phyloP scores from a whole-genome alignment of 345 rosid species.

The Capsella bursapastoris region DNA sequence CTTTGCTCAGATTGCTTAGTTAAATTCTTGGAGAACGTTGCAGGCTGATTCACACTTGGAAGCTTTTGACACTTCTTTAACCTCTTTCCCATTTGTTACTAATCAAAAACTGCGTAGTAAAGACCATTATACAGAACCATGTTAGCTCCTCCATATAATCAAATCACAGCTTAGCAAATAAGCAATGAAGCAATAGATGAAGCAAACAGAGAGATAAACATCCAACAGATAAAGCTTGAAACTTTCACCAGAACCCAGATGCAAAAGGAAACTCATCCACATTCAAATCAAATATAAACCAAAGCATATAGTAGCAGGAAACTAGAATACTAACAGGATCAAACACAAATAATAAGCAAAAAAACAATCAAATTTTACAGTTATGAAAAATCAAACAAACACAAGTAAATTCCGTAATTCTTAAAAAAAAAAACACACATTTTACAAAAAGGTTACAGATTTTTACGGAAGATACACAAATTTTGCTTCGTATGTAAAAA shows the following conservation, averaged over 20 bases:
- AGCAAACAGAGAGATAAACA: conserved; percentile 1
- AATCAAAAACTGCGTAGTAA: conserved; percentile 26
- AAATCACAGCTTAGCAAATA: conserved; percentile 4
- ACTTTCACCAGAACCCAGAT: conserved; percentile 16
- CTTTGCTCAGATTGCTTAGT: conserved; percentile 34
- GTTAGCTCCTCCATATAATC: not conserved
- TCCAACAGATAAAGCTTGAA: conserved; percentile 4
- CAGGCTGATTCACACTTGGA: not conserved
- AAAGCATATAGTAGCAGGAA: not conserved
- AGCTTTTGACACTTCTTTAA: conserved; percentile 49
- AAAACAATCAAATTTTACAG: not conserved
- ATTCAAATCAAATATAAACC: not conserved
- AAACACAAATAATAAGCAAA: not conserved
- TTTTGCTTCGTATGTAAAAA: not conserved
- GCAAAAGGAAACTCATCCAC: not conserved
- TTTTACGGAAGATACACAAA: not conserved
- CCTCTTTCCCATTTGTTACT: conserved; percentile 75
- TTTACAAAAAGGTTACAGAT: not conserved
- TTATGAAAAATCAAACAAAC: not conserved
- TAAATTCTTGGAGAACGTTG: conserved; percentile 42
- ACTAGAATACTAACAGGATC: not conserved
- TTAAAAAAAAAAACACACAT: not conserved
- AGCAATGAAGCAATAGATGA: not conserved
- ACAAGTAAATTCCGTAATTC: not conserved
- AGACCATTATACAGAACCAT: conserved; percentile 18